Evolutionary conservation across 2,329 filamentous ascomycete genomes (phyloP), one percentile per base, ranked within the genome.

Genomic region (Penicillium sp.): DNA sequence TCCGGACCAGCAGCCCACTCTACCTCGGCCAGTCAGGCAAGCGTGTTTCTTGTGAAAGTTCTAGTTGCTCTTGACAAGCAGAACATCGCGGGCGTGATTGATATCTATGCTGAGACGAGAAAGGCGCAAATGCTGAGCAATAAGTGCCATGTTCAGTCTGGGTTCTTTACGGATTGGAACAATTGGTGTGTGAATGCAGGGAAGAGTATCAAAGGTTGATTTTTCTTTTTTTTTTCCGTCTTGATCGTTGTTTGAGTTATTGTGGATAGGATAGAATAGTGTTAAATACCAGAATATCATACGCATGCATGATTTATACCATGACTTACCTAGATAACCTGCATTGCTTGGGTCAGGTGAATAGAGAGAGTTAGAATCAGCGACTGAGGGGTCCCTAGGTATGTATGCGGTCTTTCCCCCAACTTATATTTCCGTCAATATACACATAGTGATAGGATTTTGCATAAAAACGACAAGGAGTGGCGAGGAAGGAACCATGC

Each of bases 91-190:
- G 74, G 77, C 21, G 77, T 89, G 28, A 83, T 85, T 42, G 79
- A 77, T 57, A 76, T 88, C n/a, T 91, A 91, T 73, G 79, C 78
- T 1, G 75, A 80, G 61, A 86, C 85, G 14, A 80, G 86, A 71
- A 76, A 80, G 52, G 73, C 75, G 47, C 87, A 85, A 79, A 77
- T 86, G 59, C 72, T 81, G 30, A 74, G 76, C 62, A 81, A 81
- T 33, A 79, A 80, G 65, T 79, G 79, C 45, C 82, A 80, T 71
- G 77, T 89, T 47, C 85, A 87, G 71, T 79, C 81, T 21, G 78
- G 78, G 0, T 87, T 91, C 71, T 89, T 90, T 64, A 78, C 79
- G 2, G 87, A 90, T 60, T 91, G 87, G 86, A 79, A 85, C 61
- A 89, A 90, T 66, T 91, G 88, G 88, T 85, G 81, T 66, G 71